These are phyloP conservation scores for Xylariaceae sp. DNA, from an alignment of 2,329 filamentous ascomycete species.

Conservation along the genomic window DNA sequence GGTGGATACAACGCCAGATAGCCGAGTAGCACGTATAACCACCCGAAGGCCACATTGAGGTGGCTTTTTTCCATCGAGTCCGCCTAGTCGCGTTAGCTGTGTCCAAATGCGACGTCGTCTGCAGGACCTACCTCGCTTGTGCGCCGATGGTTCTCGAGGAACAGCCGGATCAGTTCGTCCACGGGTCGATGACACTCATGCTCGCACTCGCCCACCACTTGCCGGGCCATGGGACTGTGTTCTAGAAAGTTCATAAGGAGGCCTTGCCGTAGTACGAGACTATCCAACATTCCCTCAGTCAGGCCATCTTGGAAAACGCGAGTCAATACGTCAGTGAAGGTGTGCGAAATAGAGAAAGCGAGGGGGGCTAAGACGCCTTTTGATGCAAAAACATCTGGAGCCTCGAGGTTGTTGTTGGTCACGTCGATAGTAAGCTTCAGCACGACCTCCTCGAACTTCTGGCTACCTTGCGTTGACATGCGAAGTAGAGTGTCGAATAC, in stretches of 20 bases:
- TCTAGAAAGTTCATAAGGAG: constrained; percentile 84
- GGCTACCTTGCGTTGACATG: constrained; percentile 28
- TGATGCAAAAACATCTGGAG: constrained; percentile 63
- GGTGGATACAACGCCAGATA: constrained; percentile 60
- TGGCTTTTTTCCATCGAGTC: constrained; percentile 68
- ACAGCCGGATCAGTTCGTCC: constrained; percentile 54
- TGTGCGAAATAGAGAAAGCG: constrained; percentile 41
- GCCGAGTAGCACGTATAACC: constrained; percentile 75
- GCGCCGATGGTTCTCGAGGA: constrained; percentile 58
- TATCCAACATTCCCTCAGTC: constrained; percentile 50
- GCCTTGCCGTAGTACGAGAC: constrained; percentile 69
- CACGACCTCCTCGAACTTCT: constrained; percentile 37
- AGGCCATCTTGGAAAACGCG: constrained; percentile 43
- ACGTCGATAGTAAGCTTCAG: constrained; percentile 74
- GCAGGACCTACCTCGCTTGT: constrained; percentile 56
- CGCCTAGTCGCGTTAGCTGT: constrained; percentile 37
- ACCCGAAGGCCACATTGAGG: constrained; percentile 77
- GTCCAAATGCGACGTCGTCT: background rate
- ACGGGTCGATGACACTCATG: constrained; percentile 37
- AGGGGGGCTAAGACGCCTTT: constrained; percentile 44
- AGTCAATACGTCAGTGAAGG: constrained; percentile 40
- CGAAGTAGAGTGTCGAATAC: constrained; percentile 34
- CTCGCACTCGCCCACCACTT: constrained; percentile 34
- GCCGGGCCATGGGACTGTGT: constrained; percentile 57
- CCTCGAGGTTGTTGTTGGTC: constrained; percentile 68